A percentile compares a stretch with the other conserved stretches of the same genome.
Evolutionary conservation across 108 stramenopile species (phyloP).

Genomic region (Stephanodiscus minutulus): DNA sequence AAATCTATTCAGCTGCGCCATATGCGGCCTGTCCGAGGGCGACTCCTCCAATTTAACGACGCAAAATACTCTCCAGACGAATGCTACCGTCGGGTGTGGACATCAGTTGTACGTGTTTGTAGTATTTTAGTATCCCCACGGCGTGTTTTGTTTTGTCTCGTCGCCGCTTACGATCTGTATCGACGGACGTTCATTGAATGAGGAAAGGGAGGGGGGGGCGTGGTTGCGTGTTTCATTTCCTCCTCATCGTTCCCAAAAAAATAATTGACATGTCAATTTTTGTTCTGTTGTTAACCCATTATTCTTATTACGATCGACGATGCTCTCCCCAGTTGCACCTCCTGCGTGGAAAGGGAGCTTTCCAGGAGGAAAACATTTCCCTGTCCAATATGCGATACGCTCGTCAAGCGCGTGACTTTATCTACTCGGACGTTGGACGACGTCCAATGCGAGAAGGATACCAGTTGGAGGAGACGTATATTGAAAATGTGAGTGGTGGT

Average conservation of each 20-base stretch:
- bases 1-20: conserved; percentile 83
- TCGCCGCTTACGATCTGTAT: background rate
- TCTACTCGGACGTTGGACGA: conserved; percentile 83
- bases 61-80: conserved; percentile 76
- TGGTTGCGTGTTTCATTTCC: no score
- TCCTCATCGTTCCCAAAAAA: no score
- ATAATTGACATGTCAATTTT: no score
- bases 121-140: no score
- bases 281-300: no score
- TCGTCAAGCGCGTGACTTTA: conserved; percentile 82
- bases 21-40: conserved; percentile 81
- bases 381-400: conserved; percentile 82
- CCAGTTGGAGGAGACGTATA: conserved; percentile 80
- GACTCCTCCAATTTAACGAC: conserved; percentile 85
- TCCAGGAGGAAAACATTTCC: conserved; percentile 76
- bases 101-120: conserved; percentile 75
- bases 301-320: conserved; percentile 1
- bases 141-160: background rate
- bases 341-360: conserved; percentile 84
- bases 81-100: conserved; percentile 82
- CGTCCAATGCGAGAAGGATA: conserved; percentile 85
- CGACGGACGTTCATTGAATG: no score
- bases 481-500: conserved; percentile 57
- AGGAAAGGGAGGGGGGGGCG: no score
- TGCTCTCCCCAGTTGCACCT: conserved; percentile 56